These are phyloP conservation scores for Paramyrothecium sp. DNA, from an alignment of 2,329 filamentous ascomycete genomes.

Conservation along the genomic window DNA sequence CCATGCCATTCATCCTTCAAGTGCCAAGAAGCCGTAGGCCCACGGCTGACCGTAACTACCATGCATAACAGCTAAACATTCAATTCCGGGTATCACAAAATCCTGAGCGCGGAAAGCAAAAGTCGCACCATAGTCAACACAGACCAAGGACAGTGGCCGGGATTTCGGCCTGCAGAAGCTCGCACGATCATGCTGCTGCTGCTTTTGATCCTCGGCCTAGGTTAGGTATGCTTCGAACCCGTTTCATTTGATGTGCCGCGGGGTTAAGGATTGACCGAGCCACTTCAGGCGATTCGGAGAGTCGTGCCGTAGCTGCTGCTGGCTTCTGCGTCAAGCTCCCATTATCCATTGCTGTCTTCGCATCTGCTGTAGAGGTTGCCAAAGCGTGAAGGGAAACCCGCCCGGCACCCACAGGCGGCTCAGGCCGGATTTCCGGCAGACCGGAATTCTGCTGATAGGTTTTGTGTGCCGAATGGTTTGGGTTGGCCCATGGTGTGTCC, in stretches of 20 bases:
- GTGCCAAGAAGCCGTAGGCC: neutral
- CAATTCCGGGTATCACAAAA: conserved; percentile 35
- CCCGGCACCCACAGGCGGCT: conserved; percentile 10
- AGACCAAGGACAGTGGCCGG: conserved; percentile 5
- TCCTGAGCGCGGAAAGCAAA: conserved; percentile 25
- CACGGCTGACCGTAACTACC: neutral
- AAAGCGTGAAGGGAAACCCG: conserved; percentile 17
- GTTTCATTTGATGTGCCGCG: conserved; percentile 29
- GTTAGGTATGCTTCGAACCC: conserved; percentile 26
- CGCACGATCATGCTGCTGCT: conserved; percentile 26
- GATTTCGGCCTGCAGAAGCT: conserved; percentile 11
- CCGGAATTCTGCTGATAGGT: conserved; percentile 36
- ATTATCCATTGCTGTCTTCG: conserved; percentile 20
- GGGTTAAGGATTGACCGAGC: conserved; percentile 33
- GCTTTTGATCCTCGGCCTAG: conserved; percentile 31
- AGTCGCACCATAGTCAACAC: conserved; percentile 17
- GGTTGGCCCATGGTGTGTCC: conserved; percentile 90
- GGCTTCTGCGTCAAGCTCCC: conserved; percentile 21
- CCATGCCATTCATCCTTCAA: neutral
- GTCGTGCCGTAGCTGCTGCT: conserved; percentile 20
- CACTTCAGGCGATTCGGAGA: conserved; percentile 44
- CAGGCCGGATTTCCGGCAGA: conserved; percentile 11
- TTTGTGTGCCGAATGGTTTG: conserved; percentile 72
- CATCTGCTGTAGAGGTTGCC: conserved; percentile 13
- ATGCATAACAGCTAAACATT: neutral